Evolutionary conservation across 2,329 filamentous ascomycete species (phyloP).

Genomic region (Aaosphaeria pasadenensis): DNA sequence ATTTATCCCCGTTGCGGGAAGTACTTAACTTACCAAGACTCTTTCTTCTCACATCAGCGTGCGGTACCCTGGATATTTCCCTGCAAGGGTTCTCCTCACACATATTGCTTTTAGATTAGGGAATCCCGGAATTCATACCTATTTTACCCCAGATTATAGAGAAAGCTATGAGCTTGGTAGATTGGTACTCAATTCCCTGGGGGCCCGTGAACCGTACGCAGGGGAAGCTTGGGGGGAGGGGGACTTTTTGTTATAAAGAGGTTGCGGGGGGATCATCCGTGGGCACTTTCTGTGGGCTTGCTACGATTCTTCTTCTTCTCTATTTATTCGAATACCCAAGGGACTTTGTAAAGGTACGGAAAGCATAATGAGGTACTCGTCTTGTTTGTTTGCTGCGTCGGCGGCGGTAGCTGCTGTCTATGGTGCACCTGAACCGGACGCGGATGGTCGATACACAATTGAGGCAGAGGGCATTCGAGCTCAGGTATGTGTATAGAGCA

Average conservation of each 20-base stretch:
- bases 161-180: slow-evolving; percentile 1
- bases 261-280: too few relatives aligned
- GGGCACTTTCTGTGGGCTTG: too few relatives aligned
- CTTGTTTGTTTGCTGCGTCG: slow-evolving; percentile 14
- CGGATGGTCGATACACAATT: slow-evolving; percentile 30
- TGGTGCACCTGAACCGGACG: slow-evolving; percentile 10
- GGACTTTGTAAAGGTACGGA: neutral
- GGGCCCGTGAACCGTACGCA: too few relatives aligned
- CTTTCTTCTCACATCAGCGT: slow-evolving; percentile 12
- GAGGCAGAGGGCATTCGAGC: slow-evolving; percentile 29
- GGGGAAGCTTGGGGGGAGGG: too few relatives aligned
- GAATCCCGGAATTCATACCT: slow-evolving; percentile 5
- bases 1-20: too few relatives aligned
- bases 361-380: slow-evolving; percentile 19
- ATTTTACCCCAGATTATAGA: slow-evolving; percentile 12
- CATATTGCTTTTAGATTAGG: slow-evolving; percentile 19
- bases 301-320: too few relatives aligned
- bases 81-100: slow-evolving; percentile 14
- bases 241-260: too few relatives aligned
- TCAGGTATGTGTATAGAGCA: slow-evolving; percentile 12
- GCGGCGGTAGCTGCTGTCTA: slow-evolving; percentile 8
- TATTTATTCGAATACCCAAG: neutral
- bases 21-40: neutral
- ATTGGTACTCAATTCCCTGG: too few relatives aligned
- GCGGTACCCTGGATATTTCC: slow-evolving; percentile 6